Percentiles rank a stretch among this genome's conserved stretches.
Conservation (phyloP, 352 stramenopile species). For the Globisporangium carolinianum region DNA sequence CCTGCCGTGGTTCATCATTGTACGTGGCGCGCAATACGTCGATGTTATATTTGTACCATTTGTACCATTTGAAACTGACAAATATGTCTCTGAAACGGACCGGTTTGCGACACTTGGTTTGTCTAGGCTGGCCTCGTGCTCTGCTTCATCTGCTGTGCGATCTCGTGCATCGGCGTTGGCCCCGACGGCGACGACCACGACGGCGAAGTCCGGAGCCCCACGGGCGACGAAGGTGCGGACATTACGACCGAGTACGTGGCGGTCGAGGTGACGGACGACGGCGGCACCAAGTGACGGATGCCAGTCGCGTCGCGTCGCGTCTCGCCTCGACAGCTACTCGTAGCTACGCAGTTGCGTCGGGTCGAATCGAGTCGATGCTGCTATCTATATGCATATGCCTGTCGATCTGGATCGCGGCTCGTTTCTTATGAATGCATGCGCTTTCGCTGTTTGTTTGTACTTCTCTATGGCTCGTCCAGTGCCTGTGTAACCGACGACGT, state of each 20-base stretch:
- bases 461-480: neutral
- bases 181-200: conserved; percentile 27
- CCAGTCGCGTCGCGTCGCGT: neutral
- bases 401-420: neutral
- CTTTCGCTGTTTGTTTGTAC: neutral
- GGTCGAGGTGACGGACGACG: conserved; percentile 24
- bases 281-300: conserved; percentile 6
- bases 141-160: conserved; percentile 75
- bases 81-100: too few species aligned
- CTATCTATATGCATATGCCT: neutral
- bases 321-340: neutral
- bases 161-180: conserved; percentile 55
- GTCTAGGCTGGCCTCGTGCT: conserved; percentile 56
- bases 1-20: conserved; percentile 77
- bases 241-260: conserved; percentile 48
- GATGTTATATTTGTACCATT: neutral
- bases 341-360: neutral
- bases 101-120: neutral
- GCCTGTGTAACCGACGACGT: neutral
- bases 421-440: neutral
- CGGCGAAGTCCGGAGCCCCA: conserved; percentile 35
- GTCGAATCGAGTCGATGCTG: neutral
- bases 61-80: neutral
- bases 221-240: conserved; percentile 64
- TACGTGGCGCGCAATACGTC: conserved; percentile 18